These are phyloP conservation scores for Chaetomium strumarium DNA, from an alignment of 2,329 filamentous ascomycete species.

Conservation along the genomic window DNA sequence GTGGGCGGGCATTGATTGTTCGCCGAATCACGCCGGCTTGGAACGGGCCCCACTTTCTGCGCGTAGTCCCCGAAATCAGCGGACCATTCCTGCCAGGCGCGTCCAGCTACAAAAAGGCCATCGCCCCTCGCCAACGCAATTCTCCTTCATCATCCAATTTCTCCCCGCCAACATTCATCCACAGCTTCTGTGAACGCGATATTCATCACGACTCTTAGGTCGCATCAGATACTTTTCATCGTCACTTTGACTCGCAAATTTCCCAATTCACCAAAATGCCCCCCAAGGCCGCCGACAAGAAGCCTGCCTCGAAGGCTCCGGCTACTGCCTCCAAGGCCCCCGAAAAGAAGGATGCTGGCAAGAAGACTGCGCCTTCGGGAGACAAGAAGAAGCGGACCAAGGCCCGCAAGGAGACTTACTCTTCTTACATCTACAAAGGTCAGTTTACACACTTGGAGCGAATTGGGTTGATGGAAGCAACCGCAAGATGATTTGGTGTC, in stretches of 20 bases:
- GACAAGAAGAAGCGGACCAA: slow-evolving; percentile 99
- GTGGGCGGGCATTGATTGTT: slow-evolving; percentile 23
- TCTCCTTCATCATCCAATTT: slow-evolving; percentile 42
- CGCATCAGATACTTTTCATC: slow-evolving; percentile 24
- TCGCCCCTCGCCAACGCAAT: slow-evolving; percentile 44
- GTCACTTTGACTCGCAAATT: slow-evolving; percentile 13
- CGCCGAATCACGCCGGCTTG: slow-evolving; percentile 25
- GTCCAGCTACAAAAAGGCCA: slow-evolving; percentile 57
- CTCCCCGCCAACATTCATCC: slow-evolving; percentile 31
- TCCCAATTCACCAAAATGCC: slow-evolving; percentile 64
- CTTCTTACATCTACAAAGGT: slow-evolving; percentile 99
- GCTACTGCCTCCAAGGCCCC: slow-evolving; percentile 61
- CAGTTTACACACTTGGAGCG: slow-evolving; percentile 31
- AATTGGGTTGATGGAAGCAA: neutral
- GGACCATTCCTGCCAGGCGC: slow-evolving; percentile 43
- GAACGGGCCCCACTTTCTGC: slow-evolving; percentile 18
- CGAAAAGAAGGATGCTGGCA: slow-evolving; percentile 99
- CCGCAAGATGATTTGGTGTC: neutral
- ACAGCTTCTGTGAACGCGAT: slow-evolving; percentile 24
- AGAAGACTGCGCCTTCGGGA: slow-evolving; percentile 95
- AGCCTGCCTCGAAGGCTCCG: slow-evolving; percentile 96
- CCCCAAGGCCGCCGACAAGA: slow-evolving; percentile 95
- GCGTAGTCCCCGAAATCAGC: slow-evolving; percentile 45
- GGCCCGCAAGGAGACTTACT: slow-evolving; percentile 99
- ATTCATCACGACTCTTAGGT: slow-evolving; percentile 22